Evolutionary conservation across 441 rosid species (phyloP).

Genomic region (Rhodomyrtus psidioides): DNA sequence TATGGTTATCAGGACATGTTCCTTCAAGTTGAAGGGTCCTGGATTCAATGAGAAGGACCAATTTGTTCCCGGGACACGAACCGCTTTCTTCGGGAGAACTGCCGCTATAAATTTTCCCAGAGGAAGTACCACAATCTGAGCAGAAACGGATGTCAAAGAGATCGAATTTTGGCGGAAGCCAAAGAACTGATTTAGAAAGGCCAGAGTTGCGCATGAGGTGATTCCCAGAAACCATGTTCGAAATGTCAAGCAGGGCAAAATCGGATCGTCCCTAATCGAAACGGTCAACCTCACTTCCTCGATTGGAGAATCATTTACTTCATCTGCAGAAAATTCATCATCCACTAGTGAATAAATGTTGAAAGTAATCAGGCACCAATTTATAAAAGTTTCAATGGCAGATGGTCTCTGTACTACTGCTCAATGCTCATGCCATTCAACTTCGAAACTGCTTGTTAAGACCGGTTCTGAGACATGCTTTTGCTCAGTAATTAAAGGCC

Average conservation of each 20-base stretch:
- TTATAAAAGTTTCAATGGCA: neutral
- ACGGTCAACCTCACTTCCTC: slow-evolving; percentile 40
- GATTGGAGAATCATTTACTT: slow-evolving; percentile 29
- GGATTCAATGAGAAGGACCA: slow-evolving; percentile 37
- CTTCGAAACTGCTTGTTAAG: neutral
- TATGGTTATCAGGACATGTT: slow-evolving; percentile 37
- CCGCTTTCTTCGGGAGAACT: slow-evolving; percentile 7
- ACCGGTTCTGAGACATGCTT: neutral
- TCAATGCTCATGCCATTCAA: neutral
- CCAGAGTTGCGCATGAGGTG: slow-evolving; percentile 22
- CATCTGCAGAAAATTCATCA: slow-evolving; percentile 10
- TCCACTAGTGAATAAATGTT: neutral
- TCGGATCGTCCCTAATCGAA: slow-evolving; percentile 33
- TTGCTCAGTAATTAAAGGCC: neutral
- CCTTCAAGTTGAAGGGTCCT: slow-evolving; percentile 45
- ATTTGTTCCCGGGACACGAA: slow-evolving; percentile 18
- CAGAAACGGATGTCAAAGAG: slow-evolving; percentile 24
- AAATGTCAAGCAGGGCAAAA: slow-evolving; percentile 36
- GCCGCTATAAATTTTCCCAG: slow-evolving; percentile 43
- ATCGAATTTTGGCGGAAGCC: slow-evolving; percentile 26
- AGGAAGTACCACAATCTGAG: slow-evolving; percentile 40
- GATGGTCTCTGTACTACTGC: neutral
- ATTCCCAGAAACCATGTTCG: slow-evolving; percentile 40
- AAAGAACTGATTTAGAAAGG: slow-evolving; percentile 40
- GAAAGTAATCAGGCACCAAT: neutral